A percentile compares a stretch with the other conserved stretches of the same genome.
Evolutionary conservation across 2,329 filamentous ascomycete species (phyloP).

Genomic region (Colletotrichum cordylinicola): DNA sequence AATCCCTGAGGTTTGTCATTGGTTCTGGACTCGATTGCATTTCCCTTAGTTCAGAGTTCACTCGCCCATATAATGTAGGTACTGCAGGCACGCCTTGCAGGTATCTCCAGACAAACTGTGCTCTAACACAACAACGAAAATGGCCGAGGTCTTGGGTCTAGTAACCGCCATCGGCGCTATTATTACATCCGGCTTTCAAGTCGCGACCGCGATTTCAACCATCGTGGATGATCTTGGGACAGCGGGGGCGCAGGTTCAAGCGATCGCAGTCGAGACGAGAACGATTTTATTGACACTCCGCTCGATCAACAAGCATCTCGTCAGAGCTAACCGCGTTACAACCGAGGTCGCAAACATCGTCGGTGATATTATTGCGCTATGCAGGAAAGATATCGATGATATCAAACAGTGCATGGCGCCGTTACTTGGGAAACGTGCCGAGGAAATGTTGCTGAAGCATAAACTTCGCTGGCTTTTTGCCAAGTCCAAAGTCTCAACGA

Average conservation of each 20-base stretch:
- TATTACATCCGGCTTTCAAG: not conserved
- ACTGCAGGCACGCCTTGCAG: not conserved
- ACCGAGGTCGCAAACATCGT: not conserved
- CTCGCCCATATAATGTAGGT: not conserved
- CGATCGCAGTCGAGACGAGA: not conserved
- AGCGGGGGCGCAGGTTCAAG: not conserved
- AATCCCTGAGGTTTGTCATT: not conserved
- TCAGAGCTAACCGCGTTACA: fast-evolving
- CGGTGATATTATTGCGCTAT: fast-evolving
- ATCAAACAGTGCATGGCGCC: not conserved
- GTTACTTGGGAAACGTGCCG: not conserved
- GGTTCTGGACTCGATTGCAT: not conserved
- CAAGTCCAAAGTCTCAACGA: not conserved
- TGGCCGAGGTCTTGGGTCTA: not conserved
- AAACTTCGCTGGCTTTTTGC: not conserved
- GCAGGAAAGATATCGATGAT: not conserved
- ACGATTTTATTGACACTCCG: not conserved
- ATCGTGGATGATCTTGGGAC: not conserved
- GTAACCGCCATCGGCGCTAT: not conserved
- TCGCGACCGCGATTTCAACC: not conserved
- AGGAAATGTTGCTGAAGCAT: not conserved
- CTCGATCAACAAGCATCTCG: fast-evolving
- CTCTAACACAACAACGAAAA: not conserved
- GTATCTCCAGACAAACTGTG: not conserved
- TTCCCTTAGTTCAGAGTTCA: not conserved